These are phyloP conservation scores for Pyrus hybrid DNA, from an alignment of 331 rosid species.

Conservation along the genomic window DNA sequence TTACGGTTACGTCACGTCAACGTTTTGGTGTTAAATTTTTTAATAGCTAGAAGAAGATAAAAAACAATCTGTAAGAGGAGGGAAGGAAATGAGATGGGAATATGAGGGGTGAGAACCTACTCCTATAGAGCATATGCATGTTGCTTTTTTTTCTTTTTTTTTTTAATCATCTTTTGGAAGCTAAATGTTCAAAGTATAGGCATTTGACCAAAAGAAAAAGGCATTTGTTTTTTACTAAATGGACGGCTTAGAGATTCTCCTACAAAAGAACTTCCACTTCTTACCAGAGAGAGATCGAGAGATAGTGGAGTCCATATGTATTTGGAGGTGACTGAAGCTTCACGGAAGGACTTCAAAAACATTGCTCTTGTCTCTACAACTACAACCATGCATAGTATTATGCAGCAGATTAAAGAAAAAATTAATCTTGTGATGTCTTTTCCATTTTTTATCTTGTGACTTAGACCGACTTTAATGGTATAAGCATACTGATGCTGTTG, in stretches of 20 bases:
- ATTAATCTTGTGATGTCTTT: too few species aligned
- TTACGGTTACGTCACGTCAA: fast-evolving
- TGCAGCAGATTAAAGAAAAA: not conserved
- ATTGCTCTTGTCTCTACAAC: not conserved
- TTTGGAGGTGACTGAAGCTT: constrained; percentile 1
- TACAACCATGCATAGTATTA: not conserved
- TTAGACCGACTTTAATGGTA: not conserved
- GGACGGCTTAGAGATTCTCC: constrained; percentile 5
- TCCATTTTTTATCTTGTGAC: not conserved
- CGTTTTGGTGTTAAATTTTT: too few species aligned
- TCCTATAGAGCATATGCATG: not conserved
- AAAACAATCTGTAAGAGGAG: not conserved
- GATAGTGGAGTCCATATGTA: constrained; percentile 9
- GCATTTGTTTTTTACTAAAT: not conserved
- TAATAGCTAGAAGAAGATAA: too few species aligned
- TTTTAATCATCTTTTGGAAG: not conserved
- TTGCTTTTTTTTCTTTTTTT: not conserved
- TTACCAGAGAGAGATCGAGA: not conserved
- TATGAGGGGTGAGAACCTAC: too few species aligned
- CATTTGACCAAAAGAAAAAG: not conserved
- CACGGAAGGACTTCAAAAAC: not conserved
- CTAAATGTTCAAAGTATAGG: constrained; percentile 2
- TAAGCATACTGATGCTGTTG: not conserved
- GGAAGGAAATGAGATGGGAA: too few species aligned
- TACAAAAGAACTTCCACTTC: constrained; percentile 2